Conservation (phyloP, 371 early-diverging fungal species). For the Mortierella sp. region DNA sequence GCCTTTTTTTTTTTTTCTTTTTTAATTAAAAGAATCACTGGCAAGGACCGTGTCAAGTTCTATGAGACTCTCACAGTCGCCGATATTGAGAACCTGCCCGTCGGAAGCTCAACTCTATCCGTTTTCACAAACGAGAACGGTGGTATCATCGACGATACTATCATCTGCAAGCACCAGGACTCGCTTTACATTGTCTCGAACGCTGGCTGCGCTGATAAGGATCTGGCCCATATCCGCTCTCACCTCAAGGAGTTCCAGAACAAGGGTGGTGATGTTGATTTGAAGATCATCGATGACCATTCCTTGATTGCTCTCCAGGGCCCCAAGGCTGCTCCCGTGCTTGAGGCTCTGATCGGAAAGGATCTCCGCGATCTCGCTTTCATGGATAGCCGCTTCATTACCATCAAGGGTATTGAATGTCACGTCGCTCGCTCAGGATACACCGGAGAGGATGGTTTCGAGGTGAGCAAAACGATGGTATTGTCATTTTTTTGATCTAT, state of each 20-base stretch:
- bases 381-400: constrained; percentile 86
- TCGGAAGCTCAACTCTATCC: constrained; percentile 87
- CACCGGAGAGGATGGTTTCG: constrained; percentile 99
- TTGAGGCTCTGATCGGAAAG: constrained; percentile 66
- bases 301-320: constrained; percentile 94
- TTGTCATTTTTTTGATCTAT: neutral
- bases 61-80: constrained; percentile 91
- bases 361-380: constrained; percentile 82
- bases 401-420: constrained; percentile 83
- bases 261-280: constrained; percentile 90
- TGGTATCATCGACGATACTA: constrained; percentile 98
- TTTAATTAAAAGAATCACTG: constrained; percentile 75
- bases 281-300: constrained; percentile 86
- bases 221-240: constrained; percentile 86
- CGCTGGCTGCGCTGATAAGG: constrained; percentile 98
- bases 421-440: constrained; percentile 97
- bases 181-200: constrained; percentile 96
- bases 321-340: constrained; percentile 77
- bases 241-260: constrained; percentile 84
- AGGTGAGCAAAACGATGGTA: constrained; percentile 63
- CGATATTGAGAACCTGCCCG: constrained; percentile 85
- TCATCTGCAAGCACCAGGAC: constrained; percentile 89
- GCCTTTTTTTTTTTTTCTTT: neutral
- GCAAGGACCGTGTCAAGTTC: constrained; percentile 90
- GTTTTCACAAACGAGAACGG: constrained; percentile 96